A percentile compares a stretch with the other conserved stretches of the same genome.
These are phyloP conservation scores for Zymoseptoria pseudotritici DNA, from an alignment of 2,329 filamentous ascomycete genomes.

Conservation along the genomic window DNA sequence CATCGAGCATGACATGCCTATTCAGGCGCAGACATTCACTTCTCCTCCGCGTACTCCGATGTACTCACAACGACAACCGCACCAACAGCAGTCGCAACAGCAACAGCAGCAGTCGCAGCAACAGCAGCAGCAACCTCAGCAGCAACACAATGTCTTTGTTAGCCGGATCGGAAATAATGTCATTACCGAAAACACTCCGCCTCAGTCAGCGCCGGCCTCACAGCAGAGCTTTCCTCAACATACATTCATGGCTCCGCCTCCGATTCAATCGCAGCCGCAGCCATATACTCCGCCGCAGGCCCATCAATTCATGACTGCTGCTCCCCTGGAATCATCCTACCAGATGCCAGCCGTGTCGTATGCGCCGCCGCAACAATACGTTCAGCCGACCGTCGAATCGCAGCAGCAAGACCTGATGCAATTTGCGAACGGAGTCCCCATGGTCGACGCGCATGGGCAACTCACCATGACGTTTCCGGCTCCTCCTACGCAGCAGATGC, in stretches of 20 bases:
- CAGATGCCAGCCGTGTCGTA: conserved; percentile 10
- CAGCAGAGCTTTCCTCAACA: conserved; percentile 39
- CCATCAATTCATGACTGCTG: conserved; percentile 24
- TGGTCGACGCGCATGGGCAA: conserved; percentile 20
- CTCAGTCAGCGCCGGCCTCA: conserved; percentile 44
- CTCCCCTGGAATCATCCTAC: conserved; percentile 17
- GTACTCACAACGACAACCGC: conserved; percentile 21
- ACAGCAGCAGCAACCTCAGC: neutral
- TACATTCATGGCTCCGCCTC: conserved; percentile 25
- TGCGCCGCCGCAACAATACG: conserved; percentile 10
- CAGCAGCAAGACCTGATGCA: conserved; percentile 13
- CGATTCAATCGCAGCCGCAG: conserved; percentile 6
- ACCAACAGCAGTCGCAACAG: conserved; percentile 15
- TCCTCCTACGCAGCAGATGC: conserved; percentile 16
- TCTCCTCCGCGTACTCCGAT: conserved; percentile 43
- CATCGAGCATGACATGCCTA: conserved; percentile 20
- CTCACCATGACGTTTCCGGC: conserved; percentile 19
- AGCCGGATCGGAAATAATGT: conserved; percentile 25
- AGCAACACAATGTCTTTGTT: conserved; percentile 11
- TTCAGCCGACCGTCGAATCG: conserved; percentile 5
- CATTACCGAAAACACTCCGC: conserved; percentile 41
- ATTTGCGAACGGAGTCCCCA: conserved; percentile 21
- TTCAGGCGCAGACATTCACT: conserved; percentile 27
- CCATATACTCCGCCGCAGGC: conserved; percentile 9
- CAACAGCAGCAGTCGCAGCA: conserved; percentile 5